These are phyloP conservation scores for Populus alba DNA, from an alignment of 345 rosid genomes.

Conservation along the genomic window DNA sequence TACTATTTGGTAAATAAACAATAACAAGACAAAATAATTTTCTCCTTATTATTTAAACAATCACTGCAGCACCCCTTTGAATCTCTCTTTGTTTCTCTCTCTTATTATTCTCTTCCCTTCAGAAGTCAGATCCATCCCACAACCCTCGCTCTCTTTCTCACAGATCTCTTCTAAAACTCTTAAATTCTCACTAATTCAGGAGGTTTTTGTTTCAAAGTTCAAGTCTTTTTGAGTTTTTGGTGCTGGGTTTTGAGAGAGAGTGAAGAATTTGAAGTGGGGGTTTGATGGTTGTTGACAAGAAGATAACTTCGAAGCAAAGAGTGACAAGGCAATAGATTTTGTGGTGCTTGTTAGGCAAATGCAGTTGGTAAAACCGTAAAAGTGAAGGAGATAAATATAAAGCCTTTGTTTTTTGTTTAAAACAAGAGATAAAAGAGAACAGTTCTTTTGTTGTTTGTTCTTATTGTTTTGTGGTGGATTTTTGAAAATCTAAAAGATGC, in stretches of 20 bases:
- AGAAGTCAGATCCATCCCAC: neutral
- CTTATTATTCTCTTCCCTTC: neutral
- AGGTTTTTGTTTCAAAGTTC: neutral
- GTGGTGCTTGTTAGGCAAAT: neutral
- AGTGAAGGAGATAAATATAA: neutral
- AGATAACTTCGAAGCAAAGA: conserved; percentile 1
- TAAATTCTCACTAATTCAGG: neutral
- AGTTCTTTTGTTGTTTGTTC: neutral
- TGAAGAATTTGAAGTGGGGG: neutral
- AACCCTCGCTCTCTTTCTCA: neutral
- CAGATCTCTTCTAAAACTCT: neutral
- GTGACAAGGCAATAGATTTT: conserved; percentile 4
- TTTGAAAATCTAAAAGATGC: conserved; percentile 31
- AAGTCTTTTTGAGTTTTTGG: neutral
- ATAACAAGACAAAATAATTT: neutral
- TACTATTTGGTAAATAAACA: too few relatives aligned
- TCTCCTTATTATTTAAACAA: conserved; percentile 1
- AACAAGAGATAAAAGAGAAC: neutral
- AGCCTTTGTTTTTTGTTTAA: neutral
- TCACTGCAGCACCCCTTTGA: neutral
- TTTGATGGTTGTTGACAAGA: neutral
- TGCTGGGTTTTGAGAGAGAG: conserved; percentile 3
- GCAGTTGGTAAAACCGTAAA: neutral
- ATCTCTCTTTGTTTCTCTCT: neutral
- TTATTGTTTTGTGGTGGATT: neutral